Evolutionary conservation across 2,329 filamentous ascomycete genomes (phyloP).

Genomic region (Arachnomyces sp.): DNA sequence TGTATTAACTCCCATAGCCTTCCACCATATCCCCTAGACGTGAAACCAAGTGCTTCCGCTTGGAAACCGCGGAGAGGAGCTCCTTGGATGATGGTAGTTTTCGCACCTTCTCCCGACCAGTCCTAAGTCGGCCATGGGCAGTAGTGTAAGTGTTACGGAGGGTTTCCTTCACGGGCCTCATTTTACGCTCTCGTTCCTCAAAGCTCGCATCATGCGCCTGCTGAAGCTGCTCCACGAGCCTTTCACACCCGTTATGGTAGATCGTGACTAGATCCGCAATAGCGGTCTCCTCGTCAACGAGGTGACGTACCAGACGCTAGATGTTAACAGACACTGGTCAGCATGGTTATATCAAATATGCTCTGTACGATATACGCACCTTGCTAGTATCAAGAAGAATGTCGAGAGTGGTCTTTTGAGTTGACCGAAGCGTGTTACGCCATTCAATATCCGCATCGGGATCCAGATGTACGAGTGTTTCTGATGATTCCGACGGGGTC

Average conservation of each 20-base stretch:
- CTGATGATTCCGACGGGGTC: neutral
- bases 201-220: constrained; percentile 32
- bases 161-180: constrained; percentile 21
- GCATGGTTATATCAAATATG: neutral
- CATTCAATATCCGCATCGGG: constrained; percentile 3
- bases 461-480: constrained; percentile 4
- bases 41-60: neutral
- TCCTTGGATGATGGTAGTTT: constrained; percentile 4
- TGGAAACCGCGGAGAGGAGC: constrained; percentile 3
- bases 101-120: neutral
- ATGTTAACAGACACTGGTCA: constrained; percentile 1
- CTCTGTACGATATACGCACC: constrained; percentile 7
- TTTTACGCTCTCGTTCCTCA: constrained; percentile 21
- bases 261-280: constrained; percentile 36
- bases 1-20: too few relatives aligned
- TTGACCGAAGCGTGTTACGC: constrained; percentile 4
- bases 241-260: constrained; percentile 36
- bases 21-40: too few relatives aligned
- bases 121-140: too few relatives aligned
- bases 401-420: constrained; percentile 12
- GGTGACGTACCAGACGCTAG: constrained; percentile 36
- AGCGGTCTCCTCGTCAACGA: constrained; percentile 40
- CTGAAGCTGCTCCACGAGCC: constrained; percentile 36
- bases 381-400: constrained; percentile 22
- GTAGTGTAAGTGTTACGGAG: constrained; percentile 12